These are phyloP conservation scores for Mariannaea elegans DNA, from an alignment of 2,329 filamentous ascomycete species.

Conservation along the genomic window DNA sequence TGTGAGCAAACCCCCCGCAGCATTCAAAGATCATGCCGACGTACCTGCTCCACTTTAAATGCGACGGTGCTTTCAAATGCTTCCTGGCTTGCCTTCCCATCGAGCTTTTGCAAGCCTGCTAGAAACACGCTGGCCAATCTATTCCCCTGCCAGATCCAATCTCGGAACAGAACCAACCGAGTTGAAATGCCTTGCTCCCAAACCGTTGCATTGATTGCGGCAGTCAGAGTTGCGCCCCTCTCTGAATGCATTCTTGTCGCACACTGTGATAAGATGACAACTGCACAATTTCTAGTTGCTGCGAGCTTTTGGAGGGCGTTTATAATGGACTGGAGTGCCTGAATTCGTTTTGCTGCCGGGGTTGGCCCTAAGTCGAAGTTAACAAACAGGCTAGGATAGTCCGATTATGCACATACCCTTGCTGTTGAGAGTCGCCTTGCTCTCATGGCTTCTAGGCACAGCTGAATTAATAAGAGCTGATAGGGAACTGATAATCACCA, in stretches of 20 bases:
- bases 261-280: constrained; percentile 81
- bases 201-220: constrained; percentile 76
- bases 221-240: constrained; percentile 73
- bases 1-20: constrained; percentile 34
- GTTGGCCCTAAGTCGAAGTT: constrained; percentile 44
- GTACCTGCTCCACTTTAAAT: constrained; percentile 59
- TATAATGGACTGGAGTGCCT: constrained; percentile 69
- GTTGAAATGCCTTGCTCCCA: constrained; percentile 85
- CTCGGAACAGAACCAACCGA: constrained; percentile 80
- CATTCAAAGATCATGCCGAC: constrained; percentile 30
- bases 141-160: constrained; percentile 68
- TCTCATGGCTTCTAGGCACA: constrained; percentile 69
- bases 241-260: constrained; percentile 80
- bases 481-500: constrained; percentile 82
- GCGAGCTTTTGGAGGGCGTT: constrained; percentile 79
- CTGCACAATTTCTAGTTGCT: constrained; percentile 74
- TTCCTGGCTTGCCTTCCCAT: constrained; percentile 58
- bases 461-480: constrained; percentile 80
- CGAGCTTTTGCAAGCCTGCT: constrained; percentile 71
- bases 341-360: constrained; percentile 55
- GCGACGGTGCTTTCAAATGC: constrained; percentile 56
- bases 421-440: constrained; percentile 47
- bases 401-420: constrained; percentile 46
- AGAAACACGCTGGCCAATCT: constrained; percentile 62
- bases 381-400: constrained; percentile 11